phyloP scores from a whole-genome alignment of 2,329 filamentous ascomycete species.

The Colletotrichum chlorophyti region DNA sequence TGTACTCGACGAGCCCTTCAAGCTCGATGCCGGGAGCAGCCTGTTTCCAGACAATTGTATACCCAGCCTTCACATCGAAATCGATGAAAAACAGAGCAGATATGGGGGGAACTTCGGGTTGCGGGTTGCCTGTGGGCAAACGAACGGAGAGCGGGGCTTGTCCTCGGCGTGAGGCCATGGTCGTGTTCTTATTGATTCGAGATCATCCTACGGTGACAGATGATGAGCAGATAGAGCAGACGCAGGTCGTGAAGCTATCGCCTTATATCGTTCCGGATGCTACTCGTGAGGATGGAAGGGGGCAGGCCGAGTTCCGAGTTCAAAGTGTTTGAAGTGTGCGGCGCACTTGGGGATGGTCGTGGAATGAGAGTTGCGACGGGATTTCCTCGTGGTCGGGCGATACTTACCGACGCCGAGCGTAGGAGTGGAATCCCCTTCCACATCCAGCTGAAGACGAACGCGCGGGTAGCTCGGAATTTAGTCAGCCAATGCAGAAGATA shows the following conservation, averaged over 20 bases:
- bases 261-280: not conserved
- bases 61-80: slow-evolving; percentile 92
- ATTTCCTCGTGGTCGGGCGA: slow-evolving; percentile 19
- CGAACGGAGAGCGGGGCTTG: slow-evolving; percentile 48
- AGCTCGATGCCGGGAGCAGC: slow-evolving; percentile 73
- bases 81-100: slow-evolving; percentile 87
- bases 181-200: slow-evolving; percentile 11
- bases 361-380: slow-evolving; percentile 26
- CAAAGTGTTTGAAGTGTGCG: not conserved
- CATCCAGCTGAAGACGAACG: not conserved
- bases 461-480: slow-evolving; percentile 6
- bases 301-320: not conserved
- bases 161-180: slow-evolving; percentile 43
- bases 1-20: slow-evolving; percentile 92
- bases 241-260: not conserved
- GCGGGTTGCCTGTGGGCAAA: slow-evolving; percentile 38
- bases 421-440: no score
- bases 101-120: slow-evolving; percentile 64
- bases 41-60: slow-evolving; percentile 88
- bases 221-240: slow-evolving; percentile 1
- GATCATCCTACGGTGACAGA: slow-evolving; percentile 12
- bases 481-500: slow-evolving; percentile 15
- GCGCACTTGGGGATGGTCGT: slow-evolving; percentile 19
- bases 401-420: slow-evolving; percentile 13
- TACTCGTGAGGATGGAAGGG: not conserved